Evolutionary conservation across 1,284 basidiomycete genomes (phyloP), one percentile per base, ranked within the genome.

Genomic region (Stygiomarasmius scandens): DNA sequence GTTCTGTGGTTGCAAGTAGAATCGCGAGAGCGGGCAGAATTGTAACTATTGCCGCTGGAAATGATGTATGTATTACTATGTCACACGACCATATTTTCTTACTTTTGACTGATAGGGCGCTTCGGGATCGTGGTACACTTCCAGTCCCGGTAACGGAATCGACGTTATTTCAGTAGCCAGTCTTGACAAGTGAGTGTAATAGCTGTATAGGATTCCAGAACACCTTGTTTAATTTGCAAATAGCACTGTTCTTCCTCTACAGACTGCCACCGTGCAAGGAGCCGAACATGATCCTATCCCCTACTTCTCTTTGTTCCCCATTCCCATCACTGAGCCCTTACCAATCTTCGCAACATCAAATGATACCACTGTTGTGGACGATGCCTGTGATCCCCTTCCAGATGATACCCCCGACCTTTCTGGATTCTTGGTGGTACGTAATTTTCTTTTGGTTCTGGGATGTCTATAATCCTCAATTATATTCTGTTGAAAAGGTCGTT

Each of bases 371-470:
- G 66, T 77, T 8, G 64, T 67, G 3, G 72, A 79, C 60, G 84
- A 86, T 63, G 84, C 83, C 1, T 86, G 84, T 69, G 63, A 75
- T 50, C 73, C 82, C 4, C 74, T 86, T 2, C 82, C 83, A 2
- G 76, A 74, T 36, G 68, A 61, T 44, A 85, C 80, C 0, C 84
- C 84, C 0, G 77, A 85, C 64, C 73, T 87, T 2, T 77, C 78
- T 6, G 61, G 63, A 1, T 79, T 72, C 49, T 63, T 84, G 11
- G 79, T 80, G 2, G 3, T 83, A 81, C 59, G 78, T 80, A 54
- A 16, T 2, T 49, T 47, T 44, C 66, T 69, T 2, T 71, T 61
- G 19, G 72, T 73, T 32, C n/a, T n/a, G n/a, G n/a, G n/a, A n/a
- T n/a, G n/a, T n/a, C n/a, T n/a, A n/a, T n/a, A n/a, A n/a, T n/a